These are phyloP conservation scores for Chytriomyces sp. DNA, from an alignment of 192 early-diverging fungal species.

Conservation along the genomic window DNA sequence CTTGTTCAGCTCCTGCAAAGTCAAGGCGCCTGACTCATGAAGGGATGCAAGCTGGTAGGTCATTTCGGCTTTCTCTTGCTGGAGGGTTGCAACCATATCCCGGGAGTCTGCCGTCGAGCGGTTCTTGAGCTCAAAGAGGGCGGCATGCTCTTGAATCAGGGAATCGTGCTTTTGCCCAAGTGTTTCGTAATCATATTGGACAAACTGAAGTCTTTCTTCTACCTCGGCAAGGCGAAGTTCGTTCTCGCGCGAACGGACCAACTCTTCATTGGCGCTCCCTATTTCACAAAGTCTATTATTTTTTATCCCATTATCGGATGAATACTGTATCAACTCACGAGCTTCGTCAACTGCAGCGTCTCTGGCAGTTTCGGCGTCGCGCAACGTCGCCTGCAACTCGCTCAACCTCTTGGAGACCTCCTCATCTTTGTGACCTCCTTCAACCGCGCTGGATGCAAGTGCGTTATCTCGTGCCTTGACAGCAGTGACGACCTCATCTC, in stretches of 20 bases:
- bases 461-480: background rate
- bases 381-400: background rate
- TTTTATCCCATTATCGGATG: too few relatives aligned
- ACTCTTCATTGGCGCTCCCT: too few relatives aligned
- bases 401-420: too few relatives aligned
- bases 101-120: background rate
- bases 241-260: too few relatives aligned
- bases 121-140: background rate
- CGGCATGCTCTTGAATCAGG: background rate
- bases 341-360: too few relatives aligned
- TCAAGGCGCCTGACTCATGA: background rate
- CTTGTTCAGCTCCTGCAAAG: background rate
- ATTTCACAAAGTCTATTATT: too few relatives aligned
- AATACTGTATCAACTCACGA: too few relatives aligned
- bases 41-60: background rate
- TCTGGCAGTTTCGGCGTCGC: too few relatives aligned
- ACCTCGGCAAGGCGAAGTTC: background rate
- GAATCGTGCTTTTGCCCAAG: background rate
- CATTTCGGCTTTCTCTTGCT: background rate
- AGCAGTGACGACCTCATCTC: background rate
- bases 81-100: background rate
- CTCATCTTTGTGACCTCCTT: too few relatives aligned
- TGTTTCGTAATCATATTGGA: constrained; percentile 10
- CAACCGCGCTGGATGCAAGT: background rate
- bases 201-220: background rate